These are phyloP conservation scores for Eucalyptus regnans DNA, from an alignment of 345 rosid genomes.

Conservation along the genomic window DNA sequence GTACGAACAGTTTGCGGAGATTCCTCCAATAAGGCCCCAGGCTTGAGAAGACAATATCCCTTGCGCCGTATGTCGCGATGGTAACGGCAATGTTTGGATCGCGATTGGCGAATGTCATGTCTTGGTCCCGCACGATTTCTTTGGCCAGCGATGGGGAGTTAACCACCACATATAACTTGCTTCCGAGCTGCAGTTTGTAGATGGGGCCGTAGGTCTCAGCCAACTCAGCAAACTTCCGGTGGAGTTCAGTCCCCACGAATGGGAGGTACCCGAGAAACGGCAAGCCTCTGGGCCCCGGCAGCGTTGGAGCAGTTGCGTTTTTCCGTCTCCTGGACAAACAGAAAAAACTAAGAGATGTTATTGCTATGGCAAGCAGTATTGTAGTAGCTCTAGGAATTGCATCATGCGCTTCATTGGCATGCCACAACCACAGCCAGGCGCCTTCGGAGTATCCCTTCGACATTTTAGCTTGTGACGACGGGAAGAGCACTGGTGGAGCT, in stretches of 20 bases:
- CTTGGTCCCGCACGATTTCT: no score
- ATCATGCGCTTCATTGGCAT: neutral
- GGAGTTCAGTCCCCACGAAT: conserved; percentile 11
- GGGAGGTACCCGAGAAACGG: conserved; percentile 37
- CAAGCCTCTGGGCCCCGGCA: conserved; percentile 19
- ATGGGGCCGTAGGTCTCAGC: conserved; percentile 15
- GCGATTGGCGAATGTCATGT: no score
- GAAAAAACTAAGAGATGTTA: neutral
- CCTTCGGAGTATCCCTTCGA: neutral
- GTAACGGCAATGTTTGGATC: no score
- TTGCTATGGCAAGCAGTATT: neutral
- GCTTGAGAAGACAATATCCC: no score
- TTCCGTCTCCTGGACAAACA: neutral
- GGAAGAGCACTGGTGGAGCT: no score
- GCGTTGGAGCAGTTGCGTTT: neutral
- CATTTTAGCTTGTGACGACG: neutral
- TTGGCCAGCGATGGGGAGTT: no score
- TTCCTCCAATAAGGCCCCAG: no score
- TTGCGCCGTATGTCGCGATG: no score
- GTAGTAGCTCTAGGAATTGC: neutral
- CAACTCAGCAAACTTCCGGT: conserved; percentile 6
- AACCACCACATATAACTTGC: neutral
- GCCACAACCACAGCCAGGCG: neutral
- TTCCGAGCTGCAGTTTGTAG: conserved; percentile 22
- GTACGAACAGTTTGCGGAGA: no score